A percentile compares a stretch with the other conserved stretches of the same genome.
phyloP scores from a whole-genome alignment of 2,329 filamentous ascomycete species.

The Alternaria panax region DNA sequence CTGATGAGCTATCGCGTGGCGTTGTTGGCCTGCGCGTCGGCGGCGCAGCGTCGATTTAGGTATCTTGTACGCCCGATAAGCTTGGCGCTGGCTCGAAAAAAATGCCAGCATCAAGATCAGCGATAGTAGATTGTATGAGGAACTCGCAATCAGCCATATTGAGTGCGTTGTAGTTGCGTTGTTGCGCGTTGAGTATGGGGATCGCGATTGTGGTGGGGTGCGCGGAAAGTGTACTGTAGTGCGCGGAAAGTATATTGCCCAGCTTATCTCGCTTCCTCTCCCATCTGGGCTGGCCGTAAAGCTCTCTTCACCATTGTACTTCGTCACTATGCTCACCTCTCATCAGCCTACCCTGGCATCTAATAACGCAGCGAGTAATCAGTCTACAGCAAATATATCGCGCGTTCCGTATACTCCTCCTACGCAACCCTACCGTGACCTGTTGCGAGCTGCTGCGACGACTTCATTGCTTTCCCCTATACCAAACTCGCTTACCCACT shows the following conservation, averaged over 20 bases:
- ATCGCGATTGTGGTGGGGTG: neutral
- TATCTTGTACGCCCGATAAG: no score
- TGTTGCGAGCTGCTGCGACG: neutral
- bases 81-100: no score
- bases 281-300: neutral
- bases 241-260: neutral
- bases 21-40: no score
- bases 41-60: no score
- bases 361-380: neutral
- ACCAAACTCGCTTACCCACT: neutral
- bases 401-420: no score
- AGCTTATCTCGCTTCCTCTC: neutral
- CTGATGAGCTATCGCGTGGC: no score
- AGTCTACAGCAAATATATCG: no score
- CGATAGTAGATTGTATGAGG: no score
- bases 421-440: neutral
- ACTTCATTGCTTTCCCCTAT: neutral
- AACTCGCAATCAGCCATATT: neutral
- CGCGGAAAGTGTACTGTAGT: neutral
- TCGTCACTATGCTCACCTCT: neutral
- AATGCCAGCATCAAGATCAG: no score
- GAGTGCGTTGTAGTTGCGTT: neutral
- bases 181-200: neutral
- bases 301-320: neutral
- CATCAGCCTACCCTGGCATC: neutral